Conservation (phyloP, 2,329 filamentous ascomycete species). For the Aspergillus bombycis region DNA sequence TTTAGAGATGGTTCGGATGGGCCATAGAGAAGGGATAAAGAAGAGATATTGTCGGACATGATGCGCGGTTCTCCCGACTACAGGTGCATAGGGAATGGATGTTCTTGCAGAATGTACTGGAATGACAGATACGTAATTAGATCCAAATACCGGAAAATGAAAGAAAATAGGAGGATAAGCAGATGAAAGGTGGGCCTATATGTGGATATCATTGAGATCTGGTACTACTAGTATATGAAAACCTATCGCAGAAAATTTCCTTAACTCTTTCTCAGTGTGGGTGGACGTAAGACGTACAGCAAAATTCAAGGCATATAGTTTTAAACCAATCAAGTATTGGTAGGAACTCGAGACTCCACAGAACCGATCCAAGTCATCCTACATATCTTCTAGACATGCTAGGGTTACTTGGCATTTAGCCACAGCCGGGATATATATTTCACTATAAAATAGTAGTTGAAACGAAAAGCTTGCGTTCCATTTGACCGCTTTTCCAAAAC, state of each 20-base stretch:
- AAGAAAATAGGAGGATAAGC: not conserved
- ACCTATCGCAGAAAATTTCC: not conserved
- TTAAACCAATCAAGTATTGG: not conserved
- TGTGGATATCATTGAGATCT: not conserved
- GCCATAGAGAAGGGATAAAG: not conserved
- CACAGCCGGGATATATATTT: not conserved
- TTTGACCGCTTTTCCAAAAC: not conserved
- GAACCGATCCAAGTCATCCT: not conserved
- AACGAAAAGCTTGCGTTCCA: not conserved
- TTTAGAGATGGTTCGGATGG: not conserved
- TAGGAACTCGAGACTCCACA: not conserved
- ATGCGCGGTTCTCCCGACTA: not conserved
- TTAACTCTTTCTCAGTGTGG: not conserved
- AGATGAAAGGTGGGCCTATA: not conserved
- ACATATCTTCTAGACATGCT: no score
- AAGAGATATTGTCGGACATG: not conserved
- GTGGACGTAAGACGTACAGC: not conserved
- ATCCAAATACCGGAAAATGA: not conserved
- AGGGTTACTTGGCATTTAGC: no score
- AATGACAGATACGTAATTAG: not conserved
- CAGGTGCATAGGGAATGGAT: not conserved
- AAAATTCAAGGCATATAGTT: not conserved
- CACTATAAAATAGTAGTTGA: not conserved
- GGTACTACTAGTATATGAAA: not conserved
- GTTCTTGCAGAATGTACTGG: not conserved